Evolutionary conservation across 2,329 filamentous ascomycete species (phyloP).

Genomic region (Septoria petroselini): DNA sequence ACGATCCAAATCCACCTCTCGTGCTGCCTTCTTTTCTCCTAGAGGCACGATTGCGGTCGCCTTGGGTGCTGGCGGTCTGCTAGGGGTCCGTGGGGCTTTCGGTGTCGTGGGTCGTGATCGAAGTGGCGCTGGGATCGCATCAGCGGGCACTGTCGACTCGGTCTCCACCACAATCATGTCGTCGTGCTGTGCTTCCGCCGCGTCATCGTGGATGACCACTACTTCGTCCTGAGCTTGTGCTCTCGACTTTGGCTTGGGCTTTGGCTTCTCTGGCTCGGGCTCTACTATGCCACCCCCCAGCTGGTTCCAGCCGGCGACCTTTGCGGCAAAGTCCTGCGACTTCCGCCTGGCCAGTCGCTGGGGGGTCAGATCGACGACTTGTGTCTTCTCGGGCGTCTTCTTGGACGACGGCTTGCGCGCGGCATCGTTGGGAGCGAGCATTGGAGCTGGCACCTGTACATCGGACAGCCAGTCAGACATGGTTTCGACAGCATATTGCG

Average conservation of each 20-base stretch:
- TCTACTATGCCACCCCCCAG: constrained; percentile 30
- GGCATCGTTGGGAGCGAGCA: constrained; percentile 30
- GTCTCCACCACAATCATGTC: constrained; percentile 27
- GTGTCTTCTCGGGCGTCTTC: constrained; percentile 34
- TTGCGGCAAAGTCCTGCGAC: constrained; percentile 36
- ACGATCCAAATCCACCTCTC: constrained; percentile 35
- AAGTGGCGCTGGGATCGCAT: constrained; percentile 11
- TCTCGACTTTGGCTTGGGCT: neutral
- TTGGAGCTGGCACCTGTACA: constrained; percentile 31
- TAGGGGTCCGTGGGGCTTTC: constrained; percentile 7
- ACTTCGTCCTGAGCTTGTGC: constrained; percentile 31
- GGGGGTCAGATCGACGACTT: constrained; percentile 27
- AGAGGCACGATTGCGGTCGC: neutral
- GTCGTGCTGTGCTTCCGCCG: constrained; percentile 12
- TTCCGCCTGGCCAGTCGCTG: constrained; percentile 30
- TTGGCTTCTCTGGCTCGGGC: constrained; percentile 2
- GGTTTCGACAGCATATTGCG: constrained; percentile 27
- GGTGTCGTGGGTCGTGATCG: constrained; percentile 8
- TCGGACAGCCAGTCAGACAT: constrained; percentile 33
- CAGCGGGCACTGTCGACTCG: constrained; percentile 12
- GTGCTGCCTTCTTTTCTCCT: constrained; percentile 23
- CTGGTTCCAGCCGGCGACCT: constrained; percentile 37
- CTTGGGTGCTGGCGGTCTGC: constrained; percentile 11
- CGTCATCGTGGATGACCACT: constrained; percentile 26
- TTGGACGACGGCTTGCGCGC: constrained; percentile 23